Percentiles rank a stretch among this genome's conserved stretches.
These are phyloP conservation scores for Huiozyma sinensis DNA, from an alignment of 805 yeast species.

Conservation along the genomic window DNA sequence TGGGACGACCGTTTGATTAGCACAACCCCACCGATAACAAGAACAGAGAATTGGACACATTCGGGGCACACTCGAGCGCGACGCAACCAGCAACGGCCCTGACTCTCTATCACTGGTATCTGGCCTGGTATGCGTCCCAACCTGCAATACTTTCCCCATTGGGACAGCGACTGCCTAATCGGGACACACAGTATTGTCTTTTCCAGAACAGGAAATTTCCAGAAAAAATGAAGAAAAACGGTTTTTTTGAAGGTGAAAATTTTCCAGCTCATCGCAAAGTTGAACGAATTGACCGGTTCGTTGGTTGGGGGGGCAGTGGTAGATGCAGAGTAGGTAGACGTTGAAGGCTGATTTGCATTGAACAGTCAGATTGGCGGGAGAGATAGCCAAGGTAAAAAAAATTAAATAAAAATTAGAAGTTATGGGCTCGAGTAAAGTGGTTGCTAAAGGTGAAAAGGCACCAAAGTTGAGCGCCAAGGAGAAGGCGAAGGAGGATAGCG, in stretches of 20 bases:
- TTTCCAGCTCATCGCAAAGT: not conserved
- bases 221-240: not conserved
- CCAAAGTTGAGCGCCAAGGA: constrained; percentile 24
- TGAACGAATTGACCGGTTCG: not conserved
- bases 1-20: no score
- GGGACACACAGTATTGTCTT: not conserved
- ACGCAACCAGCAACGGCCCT: no score
- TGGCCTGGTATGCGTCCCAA: no score
- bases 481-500: constrained; percentile 12
- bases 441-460: constrained; percentile 7
- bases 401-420: not conserved
- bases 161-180: no score
- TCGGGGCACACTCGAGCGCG: no score
- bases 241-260: not conserved
- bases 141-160: no score
- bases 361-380: no score
- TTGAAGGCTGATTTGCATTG: no score
- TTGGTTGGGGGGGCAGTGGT: not conserved
- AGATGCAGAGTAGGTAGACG: no score
- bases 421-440: constrained; percentile 1
- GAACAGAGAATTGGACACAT: no score
- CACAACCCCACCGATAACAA: no score
- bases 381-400: not conserved
- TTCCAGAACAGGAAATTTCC: not conserved
- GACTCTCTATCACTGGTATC: no score